Conservation (phyloP, 345 rosid species). For the Geranium brycei region DNA sequence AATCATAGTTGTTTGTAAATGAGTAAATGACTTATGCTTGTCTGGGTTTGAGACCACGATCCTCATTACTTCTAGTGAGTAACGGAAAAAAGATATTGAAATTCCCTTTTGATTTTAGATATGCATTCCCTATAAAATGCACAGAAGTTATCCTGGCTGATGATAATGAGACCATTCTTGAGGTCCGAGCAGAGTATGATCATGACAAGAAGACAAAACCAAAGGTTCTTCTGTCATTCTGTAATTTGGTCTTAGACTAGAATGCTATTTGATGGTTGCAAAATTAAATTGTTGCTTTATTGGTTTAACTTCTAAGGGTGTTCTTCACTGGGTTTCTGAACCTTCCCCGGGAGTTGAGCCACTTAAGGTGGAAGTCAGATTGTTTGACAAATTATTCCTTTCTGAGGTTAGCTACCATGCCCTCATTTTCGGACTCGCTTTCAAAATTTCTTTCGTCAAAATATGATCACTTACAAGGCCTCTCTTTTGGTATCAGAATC, state of each 20-base stretch:
- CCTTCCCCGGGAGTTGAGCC: constrained; percentile 56
- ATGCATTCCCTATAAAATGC: constrained; percentile 60
- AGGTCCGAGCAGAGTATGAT: constrained; percentile 68
- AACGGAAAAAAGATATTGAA: not conserved
- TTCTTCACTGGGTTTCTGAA: constrained; percentile 92
- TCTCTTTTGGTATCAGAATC: constrained; percentile 45
- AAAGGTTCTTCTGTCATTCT: constrained; percentile 30
- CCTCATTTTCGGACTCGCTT: not conserved
- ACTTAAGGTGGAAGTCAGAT: constrained; percentile 72
- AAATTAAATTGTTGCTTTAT: not conserved
- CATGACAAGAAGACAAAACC: constrained; percentile 58
- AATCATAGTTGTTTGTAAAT: not conserved
- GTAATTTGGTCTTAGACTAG: not conserved
- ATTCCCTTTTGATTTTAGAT: constrained; percentile 22
- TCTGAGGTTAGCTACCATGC: constrained; percentile 43
- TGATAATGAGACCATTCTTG: constrained; percentile 53
- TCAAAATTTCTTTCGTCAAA: not conserved
- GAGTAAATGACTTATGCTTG: no score
- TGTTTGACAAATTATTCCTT: constrained; percentile 75
- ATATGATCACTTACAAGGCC: not conserved
- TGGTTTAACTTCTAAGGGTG: constrained; percentile 41
- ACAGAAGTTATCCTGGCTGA: constrained; percentile 47
- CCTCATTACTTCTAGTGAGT: no score
- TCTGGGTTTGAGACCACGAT: no score
- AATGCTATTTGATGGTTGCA: not conserved